Percentiles rank a stretch among this genome's conserved stretches.
Conservation (phyloP, 2,329 filamentous ascomycete genomes). For the Xylariales sp. region DNA sequence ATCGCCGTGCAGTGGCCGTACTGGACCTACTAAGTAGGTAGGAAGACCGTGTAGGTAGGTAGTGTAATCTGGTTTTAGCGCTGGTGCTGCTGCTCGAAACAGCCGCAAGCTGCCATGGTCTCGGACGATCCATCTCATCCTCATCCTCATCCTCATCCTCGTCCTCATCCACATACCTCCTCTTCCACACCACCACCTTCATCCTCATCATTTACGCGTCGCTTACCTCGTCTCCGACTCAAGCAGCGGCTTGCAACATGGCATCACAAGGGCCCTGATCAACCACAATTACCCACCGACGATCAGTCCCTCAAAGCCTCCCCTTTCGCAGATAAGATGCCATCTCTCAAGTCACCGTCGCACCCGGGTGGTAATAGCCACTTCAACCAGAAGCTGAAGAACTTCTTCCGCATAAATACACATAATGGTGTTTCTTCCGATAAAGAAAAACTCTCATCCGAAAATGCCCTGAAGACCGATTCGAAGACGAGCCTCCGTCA, state of each 20-base stretch:
- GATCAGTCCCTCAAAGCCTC: conserved; percentile 15
- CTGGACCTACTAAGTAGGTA: neutral
- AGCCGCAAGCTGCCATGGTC: conserved; percentile 38
- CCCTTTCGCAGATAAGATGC: conserved; percentile 54
- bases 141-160: conserved; percentile 34
- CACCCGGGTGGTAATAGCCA: conserved; percentile 64
- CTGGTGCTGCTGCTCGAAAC: conserved; percentile 18
- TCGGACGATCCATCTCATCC: conserved; percentile 42
- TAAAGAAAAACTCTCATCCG: conserved; percentile 50
- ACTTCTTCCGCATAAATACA: conserved; percentile 76
- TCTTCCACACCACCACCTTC: conserved; percentile 36
- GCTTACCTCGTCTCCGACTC: conserved; percentile 47
- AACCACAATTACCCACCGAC: conserved; percentile 34
- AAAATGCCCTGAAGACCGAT: conserved; percentile 62
- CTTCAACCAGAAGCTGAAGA: conserved; percentile 76
- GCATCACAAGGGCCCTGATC: conserved; percentile 48
- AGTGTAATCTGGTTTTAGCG: no score
- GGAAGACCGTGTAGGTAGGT: no score
- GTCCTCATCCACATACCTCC: conserved; percentile 32
- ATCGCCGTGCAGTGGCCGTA: conserved; percentile 25
- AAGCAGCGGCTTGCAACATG: conserved; percentile 52
- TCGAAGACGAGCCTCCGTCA: conserved; percentile 79
- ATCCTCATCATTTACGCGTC: conserved; percentile 36
- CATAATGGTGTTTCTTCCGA: conserved; percentile 53
- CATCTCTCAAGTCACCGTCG: conserved; percentile 62